Evolutionary conservation across 2,329 filamentous ascomycete genomes (phyloP).

Genomic region (Tolypocladium ophioglossoides): DNA sequence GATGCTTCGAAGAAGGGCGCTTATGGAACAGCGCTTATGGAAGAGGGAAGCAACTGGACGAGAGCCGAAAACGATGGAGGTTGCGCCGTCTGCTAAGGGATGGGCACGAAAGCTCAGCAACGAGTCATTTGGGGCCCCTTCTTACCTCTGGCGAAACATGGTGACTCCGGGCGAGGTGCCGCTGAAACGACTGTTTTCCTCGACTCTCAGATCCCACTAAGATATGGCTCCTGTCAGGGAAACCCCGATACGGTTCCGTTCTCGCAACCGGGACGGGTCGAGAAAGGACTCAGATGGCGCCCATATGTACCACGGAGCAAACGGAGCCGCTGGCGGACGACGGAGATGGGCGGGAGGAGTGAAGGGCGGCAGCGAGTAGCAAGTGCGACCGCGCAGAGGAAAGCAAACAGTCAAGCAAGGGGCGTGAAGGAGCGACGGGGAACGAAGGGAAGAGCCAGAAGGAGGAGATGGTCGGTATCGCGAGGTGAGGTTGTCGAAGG

Average conservation of each 20-base stretch:
- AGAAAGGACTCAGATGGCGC: background rate
- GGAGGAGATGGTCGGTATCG: background rate
- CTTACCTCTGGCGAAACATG: conserved; percentile 11
- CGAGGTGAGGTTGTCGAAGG: background rate
- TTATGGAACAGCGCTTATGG: too few relatives aligned
- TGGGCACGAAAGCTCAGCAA: background rate
- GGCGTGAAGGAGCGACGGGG: background rate
- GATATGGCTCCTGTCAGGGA: background rate
- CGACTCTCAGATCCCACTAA: background rate
- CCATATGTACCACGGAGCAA: background rate
- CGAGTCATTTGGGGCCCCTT: background rate
- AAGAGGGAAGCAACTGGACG: background rate
- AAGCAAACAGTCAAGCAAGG: background rate
- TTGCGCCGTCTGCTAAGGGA: background rate
- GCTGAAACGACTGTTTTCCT: background rate
- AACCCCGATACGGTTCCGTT: background rate
- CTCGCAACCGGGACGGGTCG: background rate
- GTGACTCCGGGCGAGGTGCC: background rate
- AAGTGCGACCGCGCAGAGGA: background rate
- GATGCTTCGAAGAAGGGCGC: background rate
- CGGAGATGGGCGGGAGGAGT: background rate
- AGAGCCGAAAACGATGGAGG: background rate
- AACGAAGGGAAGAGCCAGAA: too few relatives aligned
- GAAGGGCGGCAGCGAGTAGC: background rate
- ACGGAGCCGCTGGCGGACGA: background rate